Evolutionary conservation across 805 yeast genomes (phyloP), one percentile per base, ranked within the genome.

Genomic region (Zygosaccharomyces gambellarensis): DNA sequence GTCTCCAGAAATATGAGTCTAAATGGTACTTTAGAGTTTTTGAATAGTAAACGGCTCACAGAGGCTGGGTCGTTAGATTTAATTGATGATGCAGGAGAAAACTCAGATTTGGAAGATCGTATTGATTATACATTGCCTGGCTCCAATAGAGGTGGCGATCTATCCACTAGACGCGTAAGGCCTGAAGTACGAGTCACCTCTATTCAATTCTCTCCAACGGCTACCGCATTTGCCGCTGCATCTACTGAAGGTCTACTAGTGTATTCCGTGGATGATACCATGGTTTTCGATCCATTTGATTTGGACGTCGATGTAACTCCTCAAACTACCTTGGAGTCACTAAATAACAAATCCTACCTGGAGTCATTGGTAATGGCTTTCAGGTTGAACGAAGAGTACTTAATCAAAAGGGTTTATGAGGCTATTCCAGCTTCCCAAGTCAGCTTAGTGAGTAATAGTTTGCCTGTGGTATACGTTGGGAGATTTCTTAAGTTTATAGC

Each of bases 231-330:
- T 74, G 94, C 96, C 0, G 96, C 95, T 38, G 94, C 97, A 0
- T 83, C 97, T 0, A 94, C 99, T 0, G 98, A 92, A 66, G 99
- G 99, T 7, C 71, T 94, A 41, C 72, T 90, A 49, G 73, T 94
- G 1, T 94, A 79, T 65, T 84, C 96, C 1, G 79, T 90, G 36
- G 95, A 92, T 66, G 83, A 82, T 44, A 71, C 79, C 9, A 69
- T 84, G 44, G 71, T 83, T 27, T 94, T 94, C 64, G 99, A 94
- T 72, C 99, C 99, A 30, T 88, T 88, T 64, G 98, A 94, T 66
- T 76, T 94, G 63, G 98, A 92, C 64, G 74, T 90, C 42, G 98
- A 94, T 59, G 81, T 92, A 27, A 94, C 99, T 0, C 95, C 96
- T 1, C 86, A 81, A 41, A 72, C 86, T 4, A 84, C 90, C 0